Evolutionary conservation across 805 yeast genomes (phyloP), one percentile per base, ranked within the genome.

Genomic region (Metschnikowia dekortorum): DNA sequence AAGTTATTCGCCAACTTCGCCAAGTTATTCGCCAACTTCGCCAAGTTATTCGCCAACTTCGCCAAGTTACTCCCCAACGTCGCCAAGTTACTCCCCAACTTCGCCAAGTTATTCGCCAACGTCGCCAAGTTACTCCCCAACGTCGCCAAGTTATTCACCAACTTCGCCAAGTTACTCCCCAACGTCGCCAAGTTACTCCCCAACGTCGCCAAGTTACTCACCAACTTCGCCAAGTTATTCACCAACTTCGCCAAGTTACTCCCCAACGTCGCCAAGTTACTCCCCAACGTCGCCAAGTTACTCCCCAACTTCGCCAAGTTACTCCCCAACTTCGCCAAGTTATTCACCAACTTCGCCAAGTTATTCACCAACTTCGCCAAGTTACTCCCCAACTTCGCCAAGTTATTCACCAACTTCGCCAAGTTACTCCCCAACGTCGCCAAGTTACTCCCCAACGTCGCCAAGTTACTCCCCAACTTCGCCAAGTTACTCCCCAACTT

Each of bases 31-130:
- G 0, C 95, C 96, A 49, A 83, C 89, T 0, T 83, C 91, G 0
- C 83, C 90, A 62, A 57, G 72, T 0, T 83, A 81, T 61, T 74
- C 80, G 0, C 85, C 85, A 55, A 74, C 84, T 6, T 75, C 83
- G 14, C 83, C 84, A 58, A 66, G 77, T 2, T 83, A 82, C 65
- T 71, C 80, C 0, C 88, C 91, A 39, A 83, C 91, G 0, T 77
- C 84, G 4, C 90, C 91, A 53, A 59, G 69, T 13, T 85, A 84
- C 61, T 78, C 86, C 0, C 95, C 96, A 54, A 87, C 96, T 0
- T 83, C 91, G 0, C 96, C 96, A 60, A 63, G 76, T 8, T 90
- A 89, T 65, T 76, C 84, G 2, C 95, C 95, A 46, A 87, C 94
- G 0, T 81, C 87, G 3, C 94, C 95, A 55, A 61, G 69, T 4